Evolutionary conservation across 768 basidiomycete species (phyloP).

Genomic region (Lactarius hatsudake): DNA sequence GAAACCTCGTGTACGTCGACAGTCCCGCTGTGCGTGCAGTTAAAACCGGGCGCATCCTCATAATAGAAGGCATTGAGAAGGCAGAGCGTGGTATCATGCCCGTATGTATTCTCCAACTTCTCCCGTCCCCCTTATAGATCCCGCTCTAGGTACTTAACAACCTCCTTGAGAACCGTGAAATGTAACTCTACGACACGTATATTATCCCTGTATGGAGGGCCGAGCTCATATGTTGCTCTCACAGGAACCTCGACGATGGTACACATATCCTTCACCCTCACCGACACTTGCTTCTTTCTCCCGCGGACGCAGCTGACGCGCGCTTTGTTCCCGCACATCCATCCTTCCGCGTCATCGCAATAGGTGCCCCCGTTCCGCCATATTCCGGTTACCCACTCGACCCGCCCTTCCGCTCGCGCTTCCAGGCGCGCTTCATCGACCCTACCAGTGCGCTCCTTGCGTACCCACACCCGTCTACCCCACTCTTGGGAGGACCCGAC

Average conservation of each 20-base stretch:
- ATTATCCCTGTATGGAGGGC: neutral
- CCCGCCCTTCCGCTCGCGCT: conserved; percentile 66
- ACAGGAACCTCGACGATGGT: conserved; percentile 66
- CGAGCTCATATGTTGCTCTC: neutral
- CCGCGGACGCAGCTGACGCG: conserved; percentile 32
- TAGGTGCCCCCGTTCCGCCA: conserved; percentile 66
- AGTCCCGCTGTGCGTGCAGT: conserved; percentile 65
- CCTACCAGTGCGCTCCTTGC: conserved; percentile 53
- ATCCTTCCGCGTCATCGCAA: conserved; percentile 66
- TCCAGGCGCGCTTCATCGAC: conserved; percentile 66
- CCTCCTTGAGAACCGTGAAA: conserved; percentile 68
- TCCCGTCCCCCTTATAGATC: neutral
- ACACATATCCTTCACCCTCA: conserved; percentile 67
- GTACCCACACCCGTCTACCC: conserved; percentile 29
- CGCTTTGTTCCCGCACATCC: conserved; percentile 63
- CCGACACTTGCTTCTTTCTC: conserved; percentile 47
- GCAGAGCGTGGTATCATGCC: conserved; percentile 74
- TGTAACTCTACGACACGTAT: conserved; percentile 38
- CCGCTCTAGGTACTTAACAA: conserved; percentile 50
- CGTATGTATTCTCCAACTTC: conserved; percentile 36
- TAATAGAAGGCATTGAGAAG: conserved; percentile 69
- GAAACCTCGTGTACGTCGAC: conserved; percentile 64
- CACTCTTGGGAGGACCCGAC: conserved; percentile 11
- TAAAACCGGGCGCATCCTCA: conserved; percentile 61
- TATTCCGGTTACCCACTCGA: conserved; percentile 64